Evolutionary conservation across 768 basidiomycete species (phyloP).

Genomic region (Suillus decipiens): DNA sequence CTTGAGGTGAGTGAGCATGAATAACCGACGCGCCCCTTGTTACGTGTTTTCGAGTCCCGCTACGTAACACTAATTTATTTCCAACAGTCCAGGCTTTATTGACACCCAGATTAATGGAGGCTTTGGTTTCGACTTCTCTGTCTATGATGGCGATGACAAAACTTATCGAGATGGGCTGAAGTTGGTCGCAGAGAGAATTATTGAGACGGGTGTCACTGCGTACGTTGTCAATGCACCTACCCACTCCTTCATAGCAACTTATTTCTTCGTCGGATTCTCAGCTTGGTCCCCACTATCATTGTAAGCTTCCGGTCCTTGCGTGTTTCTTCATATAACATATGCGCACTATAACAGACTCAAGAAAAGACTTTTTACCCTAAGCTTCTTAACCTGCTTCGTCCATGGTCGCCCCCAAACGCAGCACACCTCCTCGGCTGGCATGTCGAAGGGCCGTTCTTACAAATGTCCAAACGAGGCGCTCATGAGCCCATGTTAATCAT

Average conservation of each 20-base stretch:
- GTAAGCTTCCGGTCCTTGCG: slow-evolving; percentile 40
- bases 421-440: slow-evolving; percentile 89
- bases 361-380: slow-evolving; percentile 74
- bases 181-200: slow-evolving; percentile 71
- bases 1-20: slow-evolving; percentile 60
- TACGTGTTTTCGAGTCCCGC: slow-evolving; percentile 8
- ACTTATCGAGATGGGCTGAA: slow-evolving; percentile 68
- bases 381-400: slow-evolving; percentile 65
- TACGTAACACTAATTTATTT: slow-evolving; percentile 11
- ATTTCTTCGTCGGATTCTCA: slow-evolving; percentile 30
- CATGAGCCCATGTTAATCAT: slow-evolving; percentile 71
- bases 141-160: slow-evolving; percentile 72
- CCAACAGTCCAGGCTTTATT: slow-evolving; percentile 73
- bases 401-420: slow-evolving; percentile 60
- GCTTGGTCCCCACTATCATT: slow-evolving; percentile 69
- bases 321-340: not conserved
- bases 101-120: slow-evolving; percentile 92
- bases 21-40: not conserved
- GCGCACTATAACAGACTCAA: slow-evolving; percentile 57
- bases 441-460: slow-evolving; percentile 88
- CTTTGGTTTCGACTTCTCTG: slow-evolving; percentile 85
- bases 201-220: slow-evolving; percentile 89
- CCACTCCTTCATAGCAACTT: slow-evolving; percentile 22
- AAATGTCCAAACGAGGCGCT: slow-evolving; percentile 79
- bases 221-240: slow-evolving; percentile 41